Conservation (phyloP, 1,284 basidiomycete species). For the Boletus calvinii region DNA sequence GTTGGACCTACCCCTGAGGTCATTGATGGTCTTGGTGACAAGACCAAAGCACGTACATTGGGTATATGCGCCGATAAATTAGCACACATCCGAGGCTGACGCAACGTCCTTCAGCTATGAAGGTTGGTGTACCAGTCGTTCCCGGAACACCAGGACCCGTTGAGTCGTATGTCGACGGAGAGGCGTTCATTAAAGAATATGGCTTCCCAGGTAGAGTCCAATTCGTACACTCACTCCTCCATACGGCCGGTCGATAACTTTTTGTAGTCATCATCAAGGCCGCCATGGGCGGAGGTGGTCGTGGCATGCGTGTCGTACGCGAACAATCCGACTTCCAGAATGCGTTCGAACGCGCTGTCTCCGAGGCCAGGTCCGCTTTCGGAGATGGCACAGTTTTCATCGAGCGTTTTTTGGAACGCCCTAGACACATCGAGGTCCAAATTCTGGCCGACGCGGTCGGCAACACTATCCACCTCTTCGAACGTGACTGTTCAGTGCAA, state of each 20-base stretch:
- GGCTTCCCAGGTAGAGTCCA: slow-evolving; percentile 83
- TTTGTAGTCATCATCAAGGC: slow-evolving; percentile 90
- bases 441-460: slow-evolving; percentile 88
- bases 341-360: slow-evolving; percentile 90
- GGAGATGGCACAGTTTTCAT: slow-evolving; percentile 99
- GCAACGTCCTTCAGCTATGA: slow-evolving; percentile 57
- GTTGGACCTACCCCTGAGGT: slow-evolving; percentile 96
- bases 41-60: slow-evolving; percentile 93
- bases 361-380: slow-evolving; percentile 94
- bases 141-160: slow-evolving; percentile 97
- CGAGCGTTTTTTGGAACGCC: slow-evolving; percentile 95
- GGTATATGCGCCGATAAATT: slow-evolving; percentile 45
- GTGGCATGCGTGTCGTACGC: slow-evolving; percentile 98
- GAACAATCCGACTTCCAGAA: slow-evolving; percentile 90
- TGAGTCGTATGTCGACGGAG: slow-evolving; percentile 77
- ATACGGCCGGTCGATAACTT: neutral
- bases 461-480: slow-evolving; percentile 95
- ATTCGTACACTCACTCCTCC: slow-evolving; percentile 1
- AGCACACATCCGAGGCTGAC: slow-evolving; percentile 7
- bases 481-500: slow-evolving; percentile 98
- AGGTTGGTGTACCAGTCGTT: slow-evolving; percentile 91
- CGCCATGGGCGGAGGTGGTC: slow-evolving; percentile 97
- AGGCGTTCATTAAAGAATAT: slow-evolving; percentile 89
- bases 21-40: slow-evolving; percentile 97
- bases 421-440: slow-evolving; percentile 97